Evolutionary conservation across 208 protist genomes (phyloP).

Genomic region (Angomonas ambiguus): DNA sequence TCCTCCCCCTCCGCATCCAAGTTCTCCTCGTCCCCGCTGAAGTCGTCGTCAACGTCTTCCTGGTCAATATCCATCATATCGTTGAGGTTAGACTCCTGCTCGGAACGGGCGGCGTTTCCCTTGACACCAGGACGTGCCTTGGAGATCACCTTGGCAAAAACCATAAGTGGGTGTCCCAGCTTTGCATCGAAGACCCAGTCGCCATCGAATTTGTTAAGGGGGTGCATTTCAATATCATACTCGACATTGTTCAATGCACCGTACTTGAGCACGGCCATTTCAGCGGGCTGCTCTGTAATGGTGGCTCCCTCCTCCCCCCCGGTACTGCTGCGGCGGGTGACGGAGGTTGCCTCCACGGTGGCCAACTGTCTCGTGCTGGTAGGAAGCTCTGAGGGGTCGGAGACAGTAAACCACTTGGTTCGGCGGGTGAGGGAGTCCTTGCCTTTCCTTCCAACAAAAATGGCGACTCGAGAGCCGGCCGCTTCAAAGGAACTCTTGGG

Average conservation of each 20-base stretch:
- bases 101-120: constrained; percentile 17
- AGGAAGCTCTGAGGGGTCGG: constrained; percentile 19
- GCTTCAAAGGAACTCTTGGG: constrained; percentile 31
- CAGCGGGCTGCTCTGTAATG: constrained; percentile 12
- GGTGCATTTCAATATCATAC: constrained; percentile 36
- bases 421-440: constrained; percentile 26
- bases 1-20: constrained; percentile 13
- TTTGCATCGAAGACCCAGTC: constrained; percentile 45
- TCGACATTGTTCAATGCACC: constrained; percentile 36
- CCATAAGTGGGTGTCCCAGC: constrained; percentile 24
- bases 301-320: constrained; percentile 14
- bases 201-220: constrained; percentile 38
- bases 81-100: constrained; percentile 36
- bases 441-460: constrained; percentile 39
- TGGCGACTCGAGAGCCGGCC: constrained; percentile 15
- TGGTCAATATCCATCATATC: constrained; percentile 38
- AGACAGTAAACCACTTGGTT: constrained; percentile 51
- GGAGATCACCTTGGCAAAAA: constrained; percentile 30
- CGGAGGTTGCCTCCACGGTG: constrained; percentile 9
- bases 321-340: constrained; percentile 2
- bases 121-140: constrained; percentile 18
- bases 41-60: constrained; percentile 24
- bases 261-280: constrained; percentile 36
- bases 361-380: constrained; percentile 18
- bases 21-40: constrained; percentile 18